These are phyloP conservation scores for Amanita pseudoporphyria DNA, from an alignment of 768 basidiomycete species.

Conservation along the genomic window DNA sequence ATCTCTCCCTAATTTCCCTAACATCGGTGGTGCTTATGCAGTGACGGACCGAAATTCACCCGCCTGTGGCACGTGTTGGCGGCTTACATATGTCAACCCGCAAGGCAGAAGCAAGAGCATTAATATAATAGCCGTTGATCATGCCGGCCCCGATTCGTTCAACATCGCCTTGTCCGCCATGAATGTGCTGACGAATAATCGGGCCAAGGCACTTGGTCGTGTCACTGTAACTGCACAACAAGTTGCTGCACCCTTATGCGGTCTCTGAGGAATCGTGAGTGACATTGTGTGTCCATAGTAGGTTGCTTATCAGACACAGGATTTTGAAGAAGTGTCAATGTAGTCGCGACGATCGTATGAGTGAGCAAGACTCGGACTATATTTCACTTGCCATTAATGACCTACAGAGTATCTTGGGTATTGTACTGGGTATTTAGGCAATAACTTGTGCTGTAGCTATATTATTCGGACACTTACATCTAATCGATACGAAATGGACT, in stretches of 20 bases:
- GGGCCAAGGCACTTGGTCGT: constrained; percentile 38
- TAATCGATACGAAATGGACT: neutral
- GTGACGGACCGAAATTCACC: constrained; percentile 30
- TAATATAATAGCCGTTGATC: constrained; percentile 32
- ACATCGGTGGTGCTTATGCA: constrained; percentile 32
- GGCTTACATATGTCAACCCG: constrained; percentile 24
- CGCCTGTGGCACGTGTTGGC: constrained; percentile 40
- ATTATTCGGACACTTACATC: neutral
- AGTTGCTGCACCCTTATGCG: constrained; percentile 40
- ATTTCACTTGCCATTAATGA: too few relatives aligned
- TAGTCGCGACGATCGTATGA: neutral
- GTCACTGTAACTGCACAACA: constrained; percentile 33
- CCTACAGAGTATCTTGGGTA: too few relatives aligned
- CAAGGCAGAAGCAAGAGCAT: constrained; percentile 16
- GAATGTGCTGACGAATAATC: constrained; percentile 39
- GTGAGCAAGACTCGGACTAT: too few relatives aligned
- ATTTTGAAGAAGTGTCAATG: too few relatives aligned
- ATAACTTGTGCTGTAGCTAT: neutral
- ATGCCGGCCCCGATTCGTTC: constrained; percentile 24
- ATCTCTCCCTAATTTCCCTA: constrained; percentile 33
- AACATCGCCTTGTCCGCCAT: constrained; percentile 42
- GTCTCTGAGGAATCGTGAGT: constrained; percentile 24
- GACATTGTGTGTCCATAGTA: neutral
- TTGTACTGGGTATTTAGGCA: too few relatives aligned
- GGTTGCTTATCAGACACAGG: neutral